Evolutionary conservation across 805 yeast genomes (phyloP), one percentile per base, ranked within the genome.

Genomic region (Spathaspora hagerdaliae): DNA sequence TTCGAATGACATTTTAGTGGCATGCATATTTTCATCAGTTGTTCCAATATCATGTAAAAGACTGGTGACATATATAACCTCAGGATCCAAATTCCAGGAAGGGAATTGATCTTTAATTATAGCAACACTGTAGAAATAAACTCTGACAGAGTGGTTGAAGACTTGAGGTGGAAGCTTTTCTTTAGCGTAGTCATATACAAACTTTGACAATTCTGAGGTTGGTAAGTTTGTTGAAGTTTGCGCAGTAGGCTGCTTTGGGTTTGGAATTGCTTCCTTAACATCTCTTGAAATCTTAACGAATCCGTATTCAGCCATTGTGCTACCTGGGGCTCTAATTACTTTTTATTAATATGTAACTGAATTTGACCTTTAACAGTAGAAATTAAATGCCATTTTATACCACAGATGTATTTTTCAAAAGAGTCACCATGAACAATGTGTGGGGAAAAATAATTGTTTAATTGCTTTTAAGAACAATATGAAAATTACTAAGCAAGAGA

Each of bases 11-110:
- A 64, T 47, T 42, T 64, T 63, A 31, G 70, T 63, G 15, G 64
- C 61, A 3, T 40, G 46, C 66, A 64, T 61, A 42, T 64, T 63
- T 40, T 61, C 55, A 29, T 52, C 55, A n/a, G 67, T 64, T 45
- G 69, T 63, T 5, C 60, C 70, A 41, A 64, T 64, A 48, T 64
- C 70, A 49, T 64, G 70, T 40, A 64, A 54, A 47, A 64, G 56
- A 35, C 64, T 44, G 14, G 70, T 62, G n/a, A 54, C 57, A 41
- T 56, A 63, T 15, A 64, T 41, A 10, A 62, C 63, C 34, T 61
- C 67, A 7, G 31, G 42, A 39, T 61, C 64, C 35, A 64, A 52
- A 38, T 60, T 58, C 68, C 68, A 64, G 6, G 54, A 50, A 4
- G 65, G 60, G 45, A 64, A 64, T 39, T 64, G 67, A 45, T 64